phyloP scores from a whole-genome alignment of 1,284 basidiomycete genomes.

The Irpex sp. region DNA sequence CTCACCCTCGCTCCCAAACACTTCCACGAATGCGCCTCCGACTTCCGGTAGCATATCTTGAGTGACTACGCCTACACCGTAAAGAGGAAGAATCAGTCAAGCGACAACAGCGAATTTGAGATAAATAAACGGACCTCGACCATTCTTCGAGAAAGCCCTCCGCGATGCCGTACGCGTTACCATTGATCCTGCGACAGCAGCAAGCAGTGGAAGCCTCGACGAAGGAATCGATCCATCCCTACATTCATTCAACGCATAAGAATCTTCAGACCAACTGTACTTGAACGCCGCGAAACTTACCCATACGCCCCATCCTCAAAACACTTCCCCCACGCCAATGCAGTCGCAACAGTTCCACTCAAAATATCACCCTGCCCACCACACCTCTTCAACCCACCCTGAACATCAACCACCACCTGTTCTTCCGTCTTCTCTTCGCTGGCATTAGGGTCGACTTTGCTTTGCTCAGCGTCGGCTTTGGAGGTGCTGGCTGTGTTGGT shows the following conservation, averaged over 20 bases:
- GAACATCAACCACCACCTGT: conserved; percentile 62
- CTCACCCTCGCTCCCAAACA: conserved; percentile 59
- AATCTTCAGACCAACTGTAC: background rate
- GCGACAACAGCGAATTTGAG: background rate
- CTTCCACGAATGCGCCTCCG: conserved; percentile 68
- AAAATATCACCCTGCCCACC: conserved; percentile 96
- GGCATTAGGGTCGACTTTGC: conserved; percentile 16
- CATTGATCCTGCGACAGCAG: conserved; percentile 85
- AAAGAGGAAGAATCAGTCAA: background rate
- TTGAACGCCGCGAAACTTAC: conserved; percentile 32
- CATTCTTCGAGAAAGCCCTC: conserved; percentile 71
- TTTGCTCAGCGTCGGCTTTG: conserved; percentile 28
- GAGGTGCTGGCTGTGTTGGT: conserved; percentile 57
- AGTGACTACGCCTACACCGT: conserved; percentile 67
- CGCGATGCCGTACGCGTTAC: conserved; percentile 84
- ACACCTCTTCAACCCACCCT: conserved; percentile 88
- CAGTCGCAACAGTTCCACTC: conserved; percentile 82
- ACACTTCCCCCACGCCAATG: conserved; percentile 93
- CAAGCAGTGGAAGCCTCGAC: conserved; percentile 75
- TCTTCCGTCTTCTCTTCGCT: conserved; percentile 31
- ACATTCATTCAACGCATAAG: background rate
- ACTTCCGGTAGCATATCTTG: conserved; percentile 85
- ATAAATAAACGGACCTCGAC: conserved; percentile 38
- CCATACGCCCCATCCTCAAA: conserved; percentile 82
- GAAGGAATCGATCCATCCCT: conserved; percentile 50